Base-by-base conservation (phyloP, 1,284 basidiomycete species). In the Mycosarcoma mackinlayi region DNA sequence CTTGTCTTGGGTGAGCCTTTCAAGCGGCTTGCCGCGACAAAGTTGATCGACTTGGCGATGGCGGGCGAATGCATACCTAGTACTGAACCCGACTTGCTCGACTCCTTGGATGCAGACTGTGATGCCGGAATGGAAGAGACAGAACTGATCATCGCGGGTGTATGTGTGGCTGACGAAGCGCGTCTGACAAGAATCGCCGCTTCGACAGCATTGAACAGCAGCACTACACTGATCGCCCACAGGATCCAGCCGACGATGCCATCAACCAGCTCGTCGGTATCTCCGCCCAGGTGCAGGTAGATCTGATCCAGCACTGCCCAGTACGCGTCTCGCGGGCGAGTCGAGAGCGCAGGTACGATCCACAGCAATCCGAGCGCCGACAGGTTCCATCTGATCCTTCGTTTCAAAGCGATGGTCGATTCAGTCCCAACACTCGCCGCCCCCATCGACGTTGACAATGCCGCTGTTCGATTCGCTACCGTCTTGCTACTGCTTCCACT, bases 1-100 rank as follows among this genome's bases (percentile, higher is more conserved):
- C 69, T 49, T 6, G 69, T 72, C 31, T 72, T 72, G 24, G 69
- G 69, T 3, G 59, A 63, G 9, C 69, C 69, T 31, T 63, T 66
- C 16, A 61, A 23, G 24, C 66, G 10, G 24, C 59, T 63, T 6
- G 66, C 66, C 4, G 66, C 66, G 31, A 69, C 59, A 59, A 69
- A 69, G 54, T 69, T 62, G 59, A 69, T 46, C 21, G 42, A 47
- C 30, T 59, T 69, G n/a, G 56, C 52, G 4, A 59, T 47, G 24
- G 55, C 47, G 0, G 66, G 59, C 3, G 66, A 69, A n/a, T 69
- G 59, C 23, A 69, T 51, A 0, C 66, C 66, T 7, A 62, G 30
- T 34, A 69, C 48, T 8, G 44, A 3, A n/a, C n/a, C n/a, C n/a
- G n/a, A n/a, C n/a, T n/a, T 14, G 39, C 40, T 37, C 24, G 25